Evolutionary conservation across 176 grass and related monocot genomes (phyloP).

Genomic region (Zea luxurians): DNA sequence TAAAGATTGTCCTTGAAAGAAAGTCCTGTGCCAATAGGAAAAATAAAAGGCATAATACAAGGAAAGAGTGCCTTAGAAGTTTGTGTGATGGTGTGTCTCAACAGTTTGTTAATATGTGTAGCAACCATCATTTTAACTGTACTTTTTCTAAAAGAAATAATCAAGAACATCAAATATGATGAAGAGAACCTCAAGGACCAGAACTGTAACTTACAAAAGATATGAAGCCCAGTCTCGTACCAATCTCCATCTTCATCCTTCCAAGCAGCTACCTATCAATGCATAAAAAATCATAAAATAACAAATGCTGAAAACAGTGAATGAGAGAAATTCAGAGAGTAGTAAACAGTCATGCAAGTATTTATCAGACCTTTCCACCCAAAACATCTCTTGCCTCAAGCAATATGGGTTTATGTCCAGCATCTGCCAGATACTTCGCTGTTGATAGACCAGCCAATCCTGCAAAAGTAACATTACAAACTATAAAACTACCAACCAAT

Average conservation of each 20-base stretch:
- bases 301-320: slow-evolving; percentile 26
- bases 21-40: neutral
- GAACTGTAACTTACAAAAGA: slow-evolving; percentile 74
- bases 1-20: neutral
- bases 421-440: slow-evolving; percentile 94
- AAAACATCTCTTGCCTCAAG: slow-evolving; percentile 95
- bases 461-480: slow-evolving; percentile 42
- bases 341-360: slow-evolving; percentile 29
- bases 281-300: slow-evolving; percentile 13
- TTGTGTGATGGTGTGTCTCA: neutral
- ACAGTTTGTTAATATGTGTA: slow-evolving; percentile 11
- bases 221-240: slow-evolving; percentile 98
- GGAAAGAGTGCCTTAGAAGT: slow-evolving; percentile 8
- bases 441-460: slow-evolving; percentile 91
- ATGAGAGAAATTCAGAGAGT: slow-evolving; percentile 9
- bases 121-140: neutral
- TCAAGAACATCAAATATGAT: slow-evolving; percentile 8
- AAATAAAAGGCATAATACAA: neutral
- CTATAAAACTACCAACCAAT: slow-evolving; percentile 19
- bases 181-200: neutral
- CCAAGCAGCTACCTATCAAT: slow-evolving; percentile 81
- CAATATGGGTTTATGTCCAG: slow-evolving; percentile 89
- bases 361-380: slow-evolving; percentile 77
- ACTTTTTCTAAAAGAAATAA: slow-evolving; percentile 9
- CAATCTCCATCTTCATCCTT: slow-evolving; percentile 97